Conservation (phyloP, 345 rosid species). For the Xanthoceras sorbifolium region DNA sequence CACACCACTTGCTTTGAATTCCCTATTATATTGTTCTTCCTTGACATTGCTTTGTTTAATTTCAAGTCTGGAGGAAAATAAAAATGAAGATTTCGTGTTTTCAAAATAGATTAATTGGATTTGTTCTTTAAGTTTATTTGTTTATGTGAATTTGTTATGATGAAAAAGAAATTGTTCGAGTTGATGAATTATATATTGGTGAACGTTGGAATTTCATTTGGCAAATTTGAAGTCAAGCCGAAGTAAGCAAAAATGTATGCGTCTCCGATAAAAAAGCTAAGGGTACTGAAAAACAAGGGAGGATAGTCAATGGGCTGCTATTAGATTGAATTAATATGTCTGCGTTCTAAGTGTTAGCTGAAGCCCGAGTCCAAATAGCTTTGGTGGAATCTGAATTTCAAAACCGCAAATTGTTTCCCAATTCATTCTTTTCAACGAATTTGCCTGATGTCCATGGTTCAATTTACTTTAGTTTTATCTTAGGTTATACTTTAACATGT, state of each 20-base stretch:
- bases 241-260: too few species aligned
- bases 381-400: neutral
- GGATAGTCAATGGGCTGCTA: neutral
- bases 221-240: too few species aligned
- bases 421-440: neutral
- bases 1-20: neutral
- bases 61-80: neutral
- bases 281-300: too few species aligned
- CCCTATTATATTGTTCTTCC: neutral
- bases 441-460: neutral
- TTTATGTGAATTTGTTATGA: too few species aligned
- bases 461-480: neutral
- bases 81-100: too few species aligned
- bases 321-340: neutral
- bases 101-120: too few species aligned
- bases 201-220: too few species aligned
- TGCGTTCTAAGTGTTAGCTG: neutral
- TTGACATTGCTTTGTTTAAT: neutral
- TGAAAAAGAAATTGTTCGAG: too few species aligned
- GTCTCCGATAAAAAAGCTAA: too few species aligned
- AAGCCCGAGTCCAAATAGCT: neutral
- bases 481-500: neutral
- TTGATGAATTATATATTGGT: too few species aligned
- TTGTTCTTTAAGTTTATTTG: conserved; percentile 30
- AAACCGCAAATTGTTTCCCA: neutral